phyloP scores from a whole-genome alignment of 306 rosid genomes.

The Begonia loranthoides region DNA sequence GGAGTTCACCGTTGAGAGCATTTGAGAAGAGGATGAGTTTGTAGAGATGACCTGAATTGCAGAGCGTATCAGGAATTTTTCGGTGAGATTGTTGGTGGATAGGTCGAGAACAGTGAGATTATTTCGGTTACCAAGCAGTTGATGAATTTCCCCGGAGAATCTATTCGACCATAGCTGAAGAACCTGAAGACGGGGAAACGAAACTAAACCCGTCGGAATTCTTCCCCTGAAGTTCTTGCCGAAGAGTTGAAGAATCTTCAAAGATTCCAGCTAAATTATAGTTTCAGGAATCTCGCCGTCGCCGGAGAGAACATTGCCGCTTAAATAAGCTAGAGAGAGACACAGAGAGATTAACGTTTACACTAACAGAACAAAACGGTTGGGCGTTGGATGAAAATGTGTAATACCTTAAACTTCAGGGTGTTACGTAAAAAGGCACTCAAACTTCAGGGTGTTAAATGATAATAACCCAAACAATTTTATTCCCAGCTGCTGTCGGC shows the following conservation, averaged over 20 bases:
- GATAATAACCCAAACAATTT: too few species aligned
- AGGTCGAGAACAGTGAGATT: conserved; percentile 78
- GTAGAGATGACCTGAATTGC: conserved; percentile 44
- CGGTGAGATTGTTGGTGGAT: conserved; percentile 58
- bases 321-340: too few species aligned
- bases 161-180: conserved; percentile 90
- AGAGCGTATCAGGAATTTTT: conserved; percentile 45
- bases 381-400: too few species aligned
- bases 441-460: too few species aligned
- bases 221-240: conserved; percentile 51
- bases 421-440: too few species aligned
- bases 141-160: conserved; percentile 61
- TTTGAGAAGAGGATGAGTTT: conserved; percentile 88
- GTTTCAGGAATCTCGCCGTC: conserved; percentile 57
- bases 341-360: too few species aligned
- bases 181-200: conserved; percentile 60
- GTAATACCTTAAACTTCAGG: too few species aligned
- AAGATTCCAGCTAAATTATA: conserved; percentile 29
- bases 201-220: conserved; percentile 44
- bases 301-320: conserved; percentile 70
- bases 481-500: too few species aligned
- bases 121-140: conserved; percentile 46
- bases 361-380: too few species aligned
- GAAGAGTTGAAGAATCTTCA: conserved; percentile 83
- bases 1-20: conserved; percentile 42